These are phyloP conservation scores for Liquidambar formosana DNA, from an alignment of 164 flowering plant species.

Conservation along the genomic window DNA sequence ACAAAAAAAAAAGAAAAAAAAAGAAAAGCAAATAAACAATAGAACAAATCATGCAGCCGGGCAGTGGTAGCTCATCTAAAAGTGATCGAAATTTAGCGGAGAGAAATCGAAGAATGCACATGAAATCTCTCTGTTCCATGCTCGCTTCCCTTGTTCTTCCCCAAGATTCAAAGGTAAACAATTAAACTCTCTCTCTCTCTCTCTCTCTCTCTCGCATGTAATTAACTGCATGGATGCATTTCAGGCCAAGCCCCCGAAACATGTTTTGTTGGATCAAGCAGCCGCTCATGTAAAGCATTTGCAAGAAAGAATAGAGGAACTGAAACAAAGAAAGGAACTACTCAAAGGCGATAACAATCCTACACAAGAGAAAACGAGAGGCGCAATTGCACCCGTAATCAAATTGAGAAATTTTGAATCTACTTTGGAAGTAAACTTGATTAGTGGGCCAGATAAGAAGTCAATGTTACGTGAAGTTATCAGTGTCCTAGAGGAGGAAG, in stretches of 20 bases:
- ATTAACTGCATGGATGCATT: not conserved
- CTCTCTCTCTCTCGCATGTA: no score
- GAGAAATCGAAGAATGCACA: not conserved
- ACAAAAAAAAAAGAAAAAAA: no score
- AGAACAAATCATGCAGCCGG: no score
- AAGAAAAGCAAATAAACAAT: no score
- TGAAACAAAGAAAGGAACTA: not conserved
- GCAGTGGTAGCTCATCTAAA: not conserved
- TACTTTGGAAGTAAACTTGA: not conserved
- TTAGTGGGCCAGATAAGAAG: not conserved
- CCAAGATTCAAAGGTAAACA: no score
- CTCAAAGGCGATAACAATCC: not conserved
- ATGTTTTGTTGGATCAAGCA: not conserved
- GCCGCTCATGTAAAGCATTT: not conserved
- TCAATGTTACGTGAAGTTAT: slow-evolving; percentile 12
- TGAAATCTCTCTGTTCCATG: not conserved
- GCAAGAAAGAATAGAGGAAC: not conserved
- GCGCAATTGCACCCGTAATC: not conserved
- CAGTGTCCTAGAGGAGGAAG: slow-evolving; percentile 17
- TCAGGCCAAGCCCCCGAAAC: not conserved
- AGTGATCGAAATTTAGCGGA: not conserved
- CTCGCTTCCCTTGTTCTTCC: not conserved
- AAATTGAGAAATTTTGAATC: no score
- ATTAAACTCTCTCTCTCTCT: no score
- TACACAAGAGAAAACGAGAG: not conserved